Conservation (phyloP, 192 early-diverging fungal genomes). For the Martensiomyces pterosporus region DNA sequence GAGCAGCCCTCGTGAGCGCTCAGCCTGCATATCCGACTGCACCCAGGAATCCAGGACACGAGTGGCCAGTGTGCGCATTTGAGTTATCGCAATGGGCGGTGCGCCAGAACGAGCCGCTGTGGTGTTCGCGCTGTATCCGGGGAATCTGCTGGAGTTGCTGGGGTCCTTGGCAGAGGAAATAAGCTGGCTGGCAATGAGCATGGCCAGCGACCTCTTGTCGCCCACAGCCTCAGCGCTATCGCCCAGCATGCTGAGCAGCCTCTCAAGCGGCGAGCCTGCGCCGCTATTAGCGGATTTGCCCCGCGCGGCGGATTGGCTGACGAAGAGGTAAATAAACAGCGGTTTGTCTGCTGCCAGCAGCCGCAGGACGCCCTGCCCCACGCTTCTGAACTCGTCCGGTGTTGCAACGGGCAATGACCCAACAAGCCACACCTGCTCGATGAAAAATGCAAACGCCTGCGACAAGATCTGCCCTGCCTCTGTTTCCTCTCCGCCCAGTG, state of each 20-base stretch:
- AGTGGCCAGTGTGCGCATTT: slow-evolving; percentile 3
- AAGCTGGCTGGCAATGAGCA: slow-evolving; percentile 34
- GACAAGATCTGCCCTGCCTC: not conserved
- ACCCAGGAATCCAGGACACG: slow-evolving; percentile 20
- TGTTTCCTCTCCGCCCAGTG: not conserved
- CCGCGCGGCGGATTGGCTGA: not conserved
- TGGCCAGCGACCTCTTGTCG: slow-evolving; percentile 12
- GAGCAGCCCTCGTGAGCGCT: slow-evolving; percentile 21
- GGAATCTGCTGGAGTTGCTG: slow-evolving; percentile 6
- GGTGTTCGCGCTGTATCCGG: slow-evolving; percentile 2
- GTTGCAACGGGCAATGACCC: slow-evolving; percentile 11
- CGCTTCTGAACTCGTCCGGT: slow-evolving; percentile 7
- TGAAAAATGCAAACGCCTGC: slow-evolving; percentile 13
- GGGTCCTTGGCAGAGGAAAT: slow-evolving; percentile 21
- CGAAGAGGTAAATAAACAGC: slow-evolving; percentile 15
- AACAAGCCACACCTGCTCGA: slow-evolving; percentile 28
- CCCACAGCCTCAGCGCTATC: not conserved
- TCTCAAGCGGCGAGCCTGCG: slow-evolving; percentile 6
- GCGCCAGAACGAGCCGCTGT: not conserved
- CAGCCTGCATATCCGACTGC: slow-evolving; percentile 30
- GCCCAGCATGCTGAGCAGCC: slow-evolving; percentile 25
- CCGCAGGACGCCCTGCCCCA: slow-evolving; percentile 28
- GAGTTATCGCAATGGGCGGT: slow-evolving; percentile 6
- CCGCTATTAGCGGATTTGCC: too few relatives aligned
- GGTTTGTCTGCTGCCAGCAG: slow-evolving; percentile 21